phyloP scores from a whole-genome alignment of 2,329 filamentous ascomycete species.

The Dichotomopilus funicola region DNA sequence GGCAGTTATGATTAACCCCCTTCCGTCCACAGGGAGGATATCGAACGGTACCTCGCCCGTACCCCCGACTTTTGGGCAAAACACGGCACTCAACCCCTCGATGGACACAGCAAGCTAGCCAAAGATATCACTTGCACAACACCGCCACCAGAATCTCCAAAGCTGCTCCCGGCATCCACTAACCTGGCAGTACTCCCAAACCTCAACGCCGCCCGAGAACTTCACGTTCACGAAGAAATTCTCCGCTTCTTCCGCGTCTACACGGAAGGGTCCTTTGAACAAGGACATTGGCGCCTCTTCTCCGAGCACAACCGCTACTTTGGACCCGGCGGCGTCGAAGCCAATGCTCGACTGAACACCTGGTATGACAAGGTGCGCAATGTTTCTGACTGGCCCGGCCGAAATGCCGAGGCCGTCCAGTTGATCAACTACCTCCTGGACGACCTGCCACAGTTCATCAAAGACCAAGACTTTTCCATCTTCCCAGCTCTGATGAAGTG shows the following conservation, averaged over 20 bases:
- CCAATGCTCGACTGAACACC: conserved; percentile 14
- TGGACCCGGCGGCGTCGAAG: conserved; percentile 13
- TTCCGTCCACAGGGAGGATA: conserved; percentile 11
- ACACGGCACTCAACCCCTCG: conserved; percentile 11
- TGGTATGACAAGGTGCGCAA: conserved; percentile 22
- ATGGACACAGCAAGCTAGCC: conserved; percentile 13
- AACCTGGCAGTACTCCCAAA: conserved; percentile 1
- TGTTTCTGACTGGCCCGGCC: conserved; percentile 16
- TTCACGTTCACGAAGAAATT: conserved; percentile 20
- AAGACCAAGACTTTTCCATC: conserved; percentile 22
- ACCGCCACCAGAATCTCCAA: conserved; percentile 18
- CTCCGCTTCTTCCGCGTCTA: conserved; percentile 20
- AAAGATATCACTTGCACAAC: conserved; percentile 24
- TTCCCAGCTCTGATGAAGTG: conserved; percentile 15
- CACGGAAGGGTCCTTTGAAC: conserved; percentile 20
- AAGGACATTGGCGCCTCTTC: conserved; percentile 19
- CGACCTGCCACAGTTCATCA: conserved; percentile 20
- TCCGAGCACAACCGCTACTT: conserved; percentile 7
- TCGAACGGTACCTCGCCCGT: conserved; percentile 27
- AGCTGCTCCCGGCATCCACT: neutral
- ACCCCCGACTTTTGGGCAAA: conserved; percentile 20
- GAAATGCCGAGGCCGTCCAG: conserved; percentile 17
- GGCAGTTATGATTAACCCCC: no score
- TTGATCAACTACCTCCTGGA: conserved; percentile 22
- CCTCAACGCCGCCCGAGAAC: conserved; percentile 12